Percentiles rank a stretch among this genome's conserved stretches.
phyloP scores from a whole-genome alignment of 371 early-diverging fungal species.

The Synchytrium microbalum region DNA sequence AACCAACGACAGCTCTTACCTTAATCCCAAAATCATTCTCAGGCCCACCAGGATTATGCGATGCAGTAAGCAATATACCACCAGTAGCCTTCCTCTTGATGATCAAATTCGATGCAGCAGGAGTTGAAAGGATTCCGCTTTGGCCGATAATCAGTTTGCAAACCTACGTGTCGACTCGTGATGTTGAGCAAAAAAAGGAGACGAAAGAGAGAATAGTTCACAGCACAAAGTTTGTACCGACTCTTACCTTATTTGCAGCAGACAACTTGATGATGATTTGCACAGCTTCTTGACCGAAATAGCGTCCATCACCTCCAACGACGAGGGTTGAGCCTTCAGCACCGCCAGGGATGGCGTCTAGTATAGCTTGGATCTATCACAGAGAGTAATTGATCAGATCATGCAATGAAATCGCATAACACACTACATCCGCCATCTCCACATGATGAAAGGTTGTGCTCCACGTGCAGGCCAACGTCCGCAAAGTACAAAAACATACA shows the following conservation, averaged over 20 bases:
- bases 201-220: neutral
- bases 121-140: slow-evolving; percentile 91
- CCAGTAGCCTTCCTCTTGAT: slow-evolving; percentile 78
- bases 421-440: too few species aligned
- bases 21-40: slow-evolving; percentile 97
- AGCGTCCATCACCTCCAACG: slow-evolving; percentile 96
- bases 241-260: slow-evolving; percentile 75
- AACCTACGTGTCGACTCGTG: slow-evolving; percentile 41
- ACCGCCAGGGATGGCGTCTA: slow-evolving; percentile 69
- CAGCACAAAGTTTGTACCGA: too few species aligned
- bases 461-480: neutral
- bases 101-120: slow-evolving; percentile 93
- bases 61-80: slow-evolving; percentile 92
- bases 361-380: slow-evolving; percentile 24
- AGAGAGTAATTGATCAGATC: too few species aligned
- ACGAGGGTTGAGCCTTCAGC: slow-evolving; percentile 74
- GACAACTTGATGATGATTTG: slow-evolving; percentile 82
- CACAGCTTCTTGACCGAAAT: slow-evolving; percentile 73
- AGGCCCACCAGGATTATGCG: slow-evolving; percentile 97
- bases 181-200: neutral
- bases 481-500: slow-evolving; percentile 49
- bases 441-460: neutral
- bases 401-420: too few species aligned
- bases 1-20: neutral
- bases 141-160: slow-evolving; percentile 83